These are phyloP conservation scores for Scheffersomyces spartinae DNA, from an alignment of 805 yeast genomes.

Conservation along the genomic window DNA sequence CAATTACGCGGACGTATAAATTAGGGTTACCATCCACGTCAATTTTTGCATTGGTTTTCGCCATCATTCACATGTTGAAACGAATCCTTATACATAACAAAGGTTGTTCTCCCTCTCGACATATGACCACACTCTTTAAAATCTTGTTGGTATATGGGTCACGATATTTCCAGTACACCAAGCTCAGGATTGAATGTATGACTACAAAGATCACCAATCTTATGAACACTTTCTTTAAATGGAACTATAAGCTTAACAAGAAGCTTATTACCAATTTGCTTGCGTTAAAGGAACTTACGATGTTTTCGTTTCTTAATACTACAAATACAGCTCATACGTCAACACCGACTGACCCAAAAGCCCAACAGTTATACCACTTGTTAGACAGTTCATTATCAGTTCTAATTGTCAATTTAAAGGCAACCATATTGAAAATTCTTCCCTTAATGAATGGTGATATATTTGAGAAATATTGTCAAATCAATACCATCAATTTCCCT, in stretches of 20 bases:
- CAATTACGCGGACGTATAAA: neutral
- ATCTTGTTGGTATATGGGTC: neutral
- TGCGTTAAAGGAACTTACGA: conserved; percentile 17
- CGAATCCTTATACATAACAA: conserved; percentile 4
- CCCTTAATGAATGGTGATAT: conserved; percentile 24
- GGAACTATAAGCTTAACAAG: conserved; percentile 26
- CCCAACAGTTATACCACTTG: conserved; percentile 5
- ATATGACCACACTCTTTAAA: neutral
- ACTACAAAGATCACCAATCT: conserved; percentile 11
- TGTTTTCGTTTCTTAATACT: conserved; percentile 10
- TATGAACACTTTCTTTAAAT: conserved; percentile 18
- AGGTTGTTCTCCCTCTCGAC: no score
- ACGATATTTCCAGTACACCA: conserved; percentile 8
- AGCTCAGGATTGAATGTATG: conserved; percentile 12
- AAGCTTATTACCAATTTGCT: conserved; percentile 21
- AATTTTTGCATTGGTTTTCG: conserved; percentile 12
- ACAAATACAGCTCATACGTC: conserved; percentile 1
- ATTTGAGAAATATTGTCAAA: conserved; percentile 26
- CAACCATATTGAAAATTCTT: conserved; percentile 16
- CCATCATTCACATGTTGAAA: conserved; percentile 19
- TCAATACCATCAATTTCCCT: conserved; percentile 22
- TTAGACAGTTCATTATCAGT: conserved; percentile 17
- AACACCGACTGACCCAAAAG: conserved; percentile 2
- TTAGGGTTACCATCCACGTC: conserved; percentile 5
- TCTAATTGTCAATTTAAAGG: conserved; percentile 15